Evolutionary conservation across 805 yeast species (phyloP), one percentile per base, ranked within the genome.

Genomic region (Kodamaea kakaduensis): DNA sequence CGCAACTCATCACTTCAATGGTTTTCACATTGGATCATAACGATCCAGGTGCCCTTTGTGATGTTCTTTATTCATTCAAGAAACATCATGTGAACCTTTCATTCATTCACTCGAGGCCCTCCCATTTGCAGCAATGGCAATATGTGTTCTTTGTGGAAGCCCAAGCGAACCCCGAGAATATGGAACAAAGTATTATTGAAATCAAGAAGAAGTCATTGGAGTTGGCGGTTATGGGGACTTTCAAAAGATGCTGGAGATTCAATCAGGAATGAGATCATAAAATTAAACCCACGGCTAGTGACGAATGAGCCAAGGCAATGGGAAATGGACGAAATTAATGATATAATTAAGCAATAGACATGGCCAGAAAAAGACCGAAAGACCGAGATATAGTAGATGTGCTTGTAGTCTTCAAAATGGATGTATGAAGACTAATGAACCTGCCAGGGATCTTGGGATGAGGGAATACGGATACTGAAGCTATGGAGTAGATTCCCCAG

Each of bases 61-160:
- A 72, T 25, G 84, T 82, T 0, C 63, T 88, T 28, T 68, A 64
- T 30, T 70, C 71, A 3, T 75, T 87, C 49, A 75, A 75, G 34
- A 53, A 61, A 10, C 62, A 75, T 47, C 62, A 70, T 14, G 61
- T 87, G 39, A 84, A 83, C 50, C 64, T 88, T 62, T 75, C 79
- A 4, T 70, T 84, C 5, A 84, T 88, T 32, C 75, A 78, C 24
- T 81, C 95, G 3, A 69, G 96, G 47, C 96, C 96, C 0, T 76
- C 84, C 4, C 68, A 73, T 8, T 54, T 69, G 20, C 59, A 67
- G 32, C 74, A 77, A 21, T 88, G 96, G 96, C 81, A 81, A 44
- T 85, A 87, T 49, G 78, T 83, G 3, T 88, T 85, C 59, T 87
- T 84, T 49, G 74, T 84, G 8, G 97, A 88, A 51, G 74, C 34